Evolutionary conservation across 768 basidiomycete genomes (phyloP), one percentile per base, ranked within the genome.

Genomic region (Albatrellus ellisii): DNA sequence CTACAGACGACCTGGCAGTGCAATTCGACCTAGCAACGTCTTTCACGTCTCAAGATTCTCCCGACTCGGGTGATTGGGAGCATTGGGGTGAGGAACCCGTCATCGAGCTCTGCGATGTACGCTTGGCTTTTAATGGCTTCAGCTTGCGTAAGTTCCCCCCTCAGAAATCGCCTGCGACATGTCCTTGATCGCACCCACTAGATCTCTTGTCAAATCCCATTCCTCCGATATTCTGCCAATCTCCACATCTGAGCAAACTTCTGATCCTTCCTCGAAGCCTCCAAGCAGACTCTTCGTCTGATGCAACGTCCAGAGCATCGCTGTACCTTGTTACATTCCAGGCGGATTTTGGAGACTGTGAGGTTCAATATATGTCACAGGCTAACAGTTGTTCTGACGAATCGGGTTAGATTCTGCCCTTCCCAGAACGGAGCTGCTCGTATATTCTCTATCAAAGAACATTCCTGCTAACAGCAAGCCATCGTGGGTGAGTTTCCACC

Each of bases 401-500:
- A 20, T 41, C 18, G 42, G 28, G n/a, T n/a, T 43, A 62, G 68
- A 66, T 41, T 51, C 44, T 26, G 46, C 59, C 5, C 31, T 54
- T 2, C 68, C 68, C 0, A 67, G 59, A 44, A 68, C 68, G 0
- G 49, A 60, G 37, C 46, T 63, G 15, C 43, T 56, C 14, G 48
- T 55, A 1, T 65, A 60, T 43, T 44, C 54, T 22, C 49, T 65
- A 14, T 34, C 54, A 39, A 50, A 49, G 9, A 49, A 42, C 17
- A 38, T 59, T 45, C 38, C 44, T 14, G 12, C 32, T 34, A 44
- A 36, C 28, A 38, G 47, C 9, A 58, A 43, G 27, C 41, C 50
- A 41, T 25, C 56, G 48, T 75, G 74, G 74, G 72, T 72, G 54
- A 36, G 46, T 39, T 17, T 24, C 6, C 6, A 21, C 7, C 35